Base-by-base conservation (phyloP, 306 rosid species). In the Lathyrus sativus region DNA sequence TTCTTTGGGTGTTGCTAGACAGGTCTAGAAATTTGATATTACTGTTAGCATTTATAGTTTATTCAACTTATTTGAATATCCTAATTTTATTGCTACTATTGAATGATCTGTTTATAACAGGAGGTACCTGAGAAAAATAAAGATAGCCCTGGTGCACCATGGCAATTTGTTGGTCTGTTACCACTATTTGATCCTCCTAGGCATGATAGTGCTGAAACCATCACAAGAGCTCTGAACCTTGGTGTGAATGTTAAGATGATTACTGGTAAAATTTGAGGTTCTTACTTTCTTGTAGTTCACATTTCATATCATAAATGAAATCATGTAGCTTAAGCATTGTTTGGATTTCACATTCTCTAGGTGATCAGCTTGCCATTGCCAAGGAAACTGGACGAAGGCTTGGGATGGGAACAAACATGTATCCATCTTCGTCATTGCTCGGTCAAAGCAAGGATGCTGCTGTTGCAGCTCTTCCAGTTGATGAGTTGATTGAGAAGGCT, bases 341-440 rank as follows among this genome's bases (percentile, higher is more conserved):
- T 41, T 12, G 68, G 58, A 45, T 33, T 65, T 76, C 71, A 65
- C 18, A 11, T 69, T 78, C 50, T 74, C 68, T 28, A 95, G 99
- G 99, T 50, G 99, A 95, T 80, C 99, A 95, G 66, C 92, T 95
- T 55, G 99, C 99, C 70, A 95, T 95, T 82, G 99, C 71, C 65
- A 95, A 95, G 82, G 99, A 95, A 87, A 95, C 99, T 57, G 99
- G 99, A 11, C 82, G 99, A 31, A 84, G 99, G 76, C 99, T 95
- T 59, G 99, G 99, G 11, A 95, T 95, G 99, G 99, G 99, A 78
- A 88, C 99, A 68, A 95, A 95, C 78, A 95, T 95, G 99, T 95
- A 95, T 72, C 99, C 99, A 0, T 95, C 99, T 55, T 90, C 97
- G 60, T 80, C 99, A 50, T 85, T 95, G 79, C 97, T 95, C 31